Evolutionary conservation across 148 eudicot genomes (phyloP).

Genomic region (Dianthus caryophyllus): DNA sequence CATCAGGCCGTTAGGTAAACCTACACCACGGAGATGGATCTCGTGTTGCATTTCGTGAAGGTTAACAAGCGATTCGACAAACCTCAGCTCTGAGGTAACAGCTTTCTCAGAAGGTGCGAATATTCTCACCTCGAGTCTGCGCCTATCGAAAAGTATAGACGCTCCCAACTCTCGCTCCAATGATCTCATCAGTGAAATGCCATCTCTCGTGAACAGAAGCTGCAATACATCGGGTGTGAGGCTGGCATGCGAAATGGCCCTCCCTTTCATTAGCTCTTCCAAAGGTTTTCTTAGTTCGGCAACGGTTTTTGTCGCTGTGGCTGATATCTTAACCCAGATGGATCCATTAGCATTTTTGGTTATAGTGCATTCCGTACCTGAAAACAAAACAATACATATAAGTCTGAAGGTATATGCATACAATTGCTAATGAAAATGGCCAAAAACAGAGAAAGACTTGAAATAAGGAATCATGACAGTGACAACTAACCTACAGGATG

Average conservation of each 20-base stretch:
- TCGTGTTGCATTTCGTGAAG: conserved; percentile 61
- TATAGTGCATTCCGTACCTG: conserved; percentile 62
- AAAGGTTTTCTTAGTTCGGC: conserved; percentile 75
- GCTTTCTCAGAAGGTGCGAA: conserved; percentile 54
- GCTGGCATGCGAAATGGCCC: conserved; percentile 43
- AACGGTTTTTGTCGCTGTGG: conserved; percentile 73
- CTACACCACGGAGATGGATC: conserved; percentile 65
- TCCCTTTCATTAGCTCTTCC: conserved; percentile 76
- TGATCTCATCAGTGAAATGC: conserved; percentile 46
- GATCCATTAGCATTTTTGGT: conserved; percentile 56
- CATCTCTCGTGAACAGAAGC: conserved; percentile 58
- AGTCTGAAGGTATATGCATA: conserved; percentile 1
- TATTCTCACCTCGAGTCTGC: conserved; percentile 46
- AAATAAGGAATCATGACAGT: neutral
- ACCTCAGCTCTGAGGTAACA: conserved; percentile 42
- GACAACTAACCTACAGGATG: neutral
- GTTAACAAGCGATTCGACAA: conserved; percentile 47
- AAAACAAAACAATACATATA: conserved; percentile 9
- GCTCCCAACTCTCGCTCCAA: conserved; percentile 66
- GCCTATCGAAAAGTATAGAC: conserved; percentile 57
- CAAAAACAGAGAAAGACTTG: neutral
- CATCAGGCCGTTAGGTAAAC: conserved; percentile 67
- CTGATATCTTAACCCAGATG: conserved; percentile 68
- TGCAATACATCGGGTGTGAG: conserved; percentile 60
- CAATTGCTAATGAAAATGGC: neutral